Evolutionary conservation across 108 stramenopile genomes (phyloP).

Genomic region (Skeletonema marinoi): DNA sequence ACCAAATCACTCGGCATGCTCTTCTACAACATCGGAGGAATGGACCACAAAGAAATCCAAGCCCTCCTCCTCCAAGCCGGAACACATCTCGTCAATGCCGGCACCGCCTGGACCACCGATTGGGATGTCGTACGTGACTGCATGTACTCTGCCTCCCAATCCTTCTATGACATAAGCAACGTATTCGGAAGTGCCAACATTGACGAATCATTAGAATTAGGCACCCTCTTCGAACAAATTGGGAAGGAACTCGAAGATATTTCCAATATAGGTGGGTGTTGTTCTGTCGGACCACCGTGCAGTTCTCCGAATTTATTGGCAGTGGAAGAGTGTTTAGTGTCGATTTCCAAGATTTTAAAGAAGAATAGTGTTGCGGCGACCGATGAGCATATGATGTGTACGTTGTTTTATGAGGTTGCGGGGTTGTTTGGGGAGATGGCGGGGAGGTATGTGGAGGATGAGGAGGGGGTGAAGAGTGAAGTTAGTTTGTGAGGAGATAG

Average conservation of each 20-base stretch:
- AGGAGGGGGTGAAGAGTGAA: slow-evolving; percentile 35
- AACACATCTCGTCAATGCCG: slow-evolving; percentile 32
- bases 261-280: slow-evolving; percentile 45
- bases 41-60: slow-evolving; percentile 55
- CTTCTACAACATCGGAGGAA: slow-evolving; percentile 53
- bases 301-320: slow-evolving; percentile 44
- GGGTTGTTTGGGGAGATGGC: slow-evolving; percentile 54
- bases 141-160: slow-evolving; percentile 22
- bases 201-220: slow-evolving; percentile 42
- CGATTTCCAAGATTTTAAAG: slow-evolving; percentile 46
- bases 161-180: slow-evolving; percentile 42
- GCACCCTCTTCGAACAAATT: slow-evolving; percentile 40
- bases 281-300: slow-evolving; percentile 42
- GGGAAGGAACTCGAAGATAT: slow-evolving; percentile 43
- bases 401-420: slow-evolving; percentile 51
- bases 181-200: slow-evolving; percentile 51
- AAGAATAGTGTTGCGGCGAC: slow-evolving; percentile 53
- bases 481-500: slow-evolving; percentile 22
- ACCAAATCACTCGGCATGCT: slow-evolving; percentile 30
- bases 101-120: slow-evolving; percentile 23
- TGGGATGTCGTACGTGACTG: slow-evolving; percentile 32
- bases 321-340: slow-evolving; percentile 39
- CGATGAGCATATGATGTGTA: slow-evolving; percentile 57
- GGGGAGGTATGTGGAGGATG: slow-evolving; percentile 36
- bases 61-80: slow-evolving; percentile 33